Base-by-base conservation (phyloP, 495 filamentous ascomycete species). In the Xylaria bambusicola region DNA sequence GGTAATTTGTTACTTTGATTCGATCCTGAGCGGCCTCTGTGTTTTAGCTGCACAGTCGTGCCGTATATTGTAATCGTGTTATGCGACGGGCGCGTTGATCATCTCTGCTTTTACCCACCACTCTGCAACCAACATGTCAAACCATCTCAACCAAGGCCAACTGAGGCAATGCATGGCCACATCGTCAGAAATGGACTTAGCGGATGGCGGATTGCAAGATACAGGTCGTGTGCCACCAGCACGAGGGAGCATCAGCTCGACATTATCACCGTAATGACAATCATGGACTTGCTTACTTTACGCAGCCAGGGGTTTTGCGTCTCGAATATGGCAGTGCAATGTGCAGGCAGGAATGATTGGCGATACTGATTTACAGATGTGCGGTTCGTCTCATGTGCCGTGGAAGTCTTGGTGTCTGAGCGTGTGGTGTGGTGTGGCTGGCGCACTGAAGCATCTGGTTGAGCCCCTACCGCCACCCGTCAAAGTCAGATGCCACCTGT, bases 291-390 rank as follows among this genome's bases (percentile, higher is more conserved):
- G 29, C 55, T 21, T 9, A n/a, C 18, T 36, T 21, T 51, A 23
- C 9, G 13, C 21, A 20, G 24, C 35, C 9, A 29, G 35, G 15
- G 33, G 12, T 29, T 49, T 46, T 21, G 17, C 18, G 38, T 31
- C 21, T 9, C 36, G 18, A 36, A 13, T 44, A 24, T 51, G 46
- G 47, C 33, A 41, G 36, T 51, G 26, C 13, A 33, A 51, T 23
- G 29, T 33, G 36, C n/a, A 31, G 36, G 46, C 26, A 45, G 56
- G 29, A 31, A 27, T 10, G 36, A 49, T 10, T 42, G 56, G 36
- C 18, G 56, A 51, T 58, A 46, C 56, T 51, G 35, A 33, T 42
- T 51, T 58, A 44, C 38, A 41, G 56, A 58, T 46, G 56, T 58
- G 56, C 27, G 47, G 56, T 58, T 54, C 23, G 38, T 31, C 48